Base-by-base conservation (phyloP, 129 eudicot species). In the Lactuca sativa region DNA sequence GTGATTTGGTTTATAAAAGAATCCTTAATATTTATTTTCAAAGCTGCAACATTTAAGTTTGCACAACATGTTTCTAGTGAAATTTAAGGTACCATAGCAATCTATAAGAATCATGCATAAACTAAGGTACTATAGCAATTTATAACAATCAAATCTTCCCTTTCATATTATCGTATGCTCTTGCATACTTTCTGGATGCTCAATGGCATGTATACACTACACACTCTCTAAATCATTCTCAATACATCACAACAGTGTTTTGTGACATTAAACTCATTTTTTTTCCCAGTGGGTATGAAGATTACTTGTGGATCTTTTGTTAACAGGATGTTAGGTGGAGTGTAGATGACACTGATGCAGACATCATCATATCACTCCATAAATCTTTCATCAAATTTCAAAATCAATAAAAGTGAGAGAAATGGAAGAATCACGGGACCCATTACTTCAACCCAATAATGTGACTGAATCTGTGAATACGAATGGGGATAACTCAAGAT, bases 341-440 rank as follows among this genome's bases (percentile, higher is more conserved):
- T 70, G 80, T 73, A 53, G 37, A 61, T 40, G 56, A 63, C 64
- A 44, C 85, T 74, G 84, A 86, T 85, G 96, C 78, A 74, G 84
- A 79, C 73, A 76, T 73, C 73, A 76, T 73, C 80, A 81, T 37
- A 53, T 58, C 25, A 53, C 77, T 25, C 70, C 54, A 75, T 64
- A 74, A 58, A 18, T 62, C 37, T 55, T 64, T 80, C 63, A 62
- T 80, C 75, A 31, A 73, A 74, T 59, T 62, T 74, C 59, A 37
- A 52, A 34, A 69, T 58, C 61, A 52, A 60, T 59, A 73, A 17
- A 62, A 67, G 48, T 61, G 60, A 61, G 64, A 33, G 66, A 51
- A 71, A 92, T 92, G 97, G 87, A 82, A 44, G 85, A 74, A 75
- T 69, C 85, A 43, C 76, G 59, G 44, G 66, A 69, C 67, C 78